Evolutionary conservation across 2,329 filamentous ascomycete genomes (phyloP).

Genomic region (Fusarium chlamydosporum): DNA sequence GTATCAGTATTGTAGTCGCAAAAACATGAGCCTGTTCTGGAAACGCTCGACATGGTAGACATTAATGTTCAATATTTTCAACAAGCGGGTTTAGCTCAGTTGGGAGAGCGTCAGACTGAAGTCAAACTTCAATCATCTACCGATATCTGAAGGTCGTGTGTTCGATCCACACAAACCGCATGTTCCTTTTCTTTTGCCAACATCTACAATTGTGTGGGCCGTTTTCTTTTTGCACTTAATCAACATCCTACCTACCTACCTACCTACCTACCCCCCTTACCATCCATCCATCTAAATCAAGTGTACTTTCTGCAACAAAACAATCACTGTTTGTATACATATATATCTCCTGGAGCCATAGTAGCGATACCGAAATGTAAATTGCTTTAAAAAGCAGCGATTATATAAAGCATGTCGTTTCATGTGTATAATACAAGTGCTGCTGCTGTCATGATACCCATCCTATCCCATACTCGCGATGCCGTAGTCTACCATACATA

Average conservation of each 20-base stretch:
- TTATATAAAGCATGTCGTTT: background rate
- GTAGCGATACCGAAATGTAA: no score
- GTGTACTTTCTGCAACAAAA: no score
- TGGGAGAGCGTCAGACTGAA: constrained; percentile 51
- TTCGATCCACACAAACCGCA: constrained; percentile 53
- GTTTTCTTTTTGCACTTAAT: background rate
- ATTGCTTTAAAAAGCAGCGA: background rate
- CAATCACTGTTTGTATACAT: no score
- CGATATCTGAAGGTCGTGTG: constrained; percentile 53
- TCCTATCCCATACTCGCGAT: constrained; percentile 1
- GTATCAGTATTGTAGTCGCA: no score
- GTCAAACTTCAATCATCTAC: constrained; percentile 40
- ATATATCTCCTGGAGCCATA: no score
- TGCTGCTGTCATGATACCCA: constrained; percentile 4
- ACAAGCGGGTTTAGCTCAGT: constrained; percentile 53
- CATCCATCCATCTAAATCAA: no score
- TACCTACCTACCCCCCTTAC: no score
- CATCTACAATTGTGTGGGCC: no score
- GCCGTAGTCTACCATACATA: constrained; percentile 6
- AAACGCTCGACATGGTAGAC: background rate
- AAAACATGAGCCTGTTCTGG: no score
- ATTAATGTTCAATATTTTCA: background rate
- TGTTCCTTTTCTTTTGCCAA: constrained; percentile 21
- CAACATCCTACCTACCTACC: no score
- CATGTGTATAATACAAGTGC: constrained; percentile 3